phyloP scores from a whole-genome alignment of 2,329 filamentous ascomycete genomes.

The Aspergillus aculeatinus region DNA sequence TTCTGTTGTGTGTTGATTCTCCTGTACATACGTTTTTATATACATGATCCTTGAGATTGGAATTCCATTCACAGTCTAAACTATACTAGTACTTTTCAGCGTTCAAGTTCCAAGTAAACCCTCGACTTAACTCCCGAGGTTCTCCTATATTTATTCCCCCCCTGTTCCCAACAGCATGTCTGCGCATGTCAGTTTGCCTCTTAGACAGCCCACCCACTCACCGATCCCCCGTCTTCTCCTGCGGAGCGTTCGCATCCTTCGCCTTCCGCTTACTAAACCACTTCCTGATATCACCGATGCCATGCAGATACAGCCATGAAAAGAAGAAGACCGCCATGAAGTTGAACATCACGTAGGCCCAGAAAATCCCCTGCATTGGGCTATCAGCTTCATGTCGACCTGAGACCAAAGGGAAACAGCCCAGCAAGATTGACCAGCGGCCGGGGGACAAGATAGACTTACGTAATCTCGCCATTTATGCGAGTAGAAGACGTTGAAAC shows the following conservation, averaged over 20 bases:
- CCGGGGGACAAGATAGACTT: conserved; percentile 16
- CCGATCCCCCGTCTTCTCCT: not conserved
- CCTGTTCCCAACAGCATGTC: too few relatives aligned
- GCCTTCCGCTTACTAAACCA: conserved; percentile 34
- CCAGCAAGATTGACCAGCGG: not conserved
- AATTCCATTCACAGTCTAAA: too few relatives aligned
- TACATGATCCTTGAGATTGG: too few relatives aligned
- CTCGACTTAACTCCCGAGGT: too few relatives aligned
- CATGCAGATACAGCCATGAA: conserved; percentile 56
- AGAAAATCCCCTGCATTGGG: conserved; percentile 56
- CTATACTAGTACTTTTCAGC: too few relatives aligned
- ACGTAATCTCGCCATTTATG: conserved; percentile 66
- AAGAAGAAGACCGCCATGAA: conserved; percentile 55
- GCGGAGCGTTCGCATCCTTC: conserved; percentile 12
- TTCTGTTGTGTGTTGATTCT: too few relatives aligned
- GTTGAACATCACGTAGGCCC: conserved; percentile 64
- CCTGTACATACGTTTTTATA: too few relatives aligned
- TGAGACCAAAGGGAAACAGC: too few relatives aligned
- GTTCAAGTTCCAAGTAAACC: too few relatives aligned
- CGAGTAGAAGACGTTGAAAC: conserved; percentile 61
- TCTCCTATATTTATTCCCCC: too few relatives aligned
- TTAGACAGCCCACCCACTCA: not conserved
- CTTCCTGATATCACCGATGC: conserved; percentile 30
- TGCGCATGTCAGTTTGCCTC: too few relatives aligned
- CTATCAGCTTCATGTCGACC: not conserved